These are phyloP conservation scores for Fagus sylvatica DNA, from an alignment of 306 rosid genomes.

Conservation along the genomic window DNA sequence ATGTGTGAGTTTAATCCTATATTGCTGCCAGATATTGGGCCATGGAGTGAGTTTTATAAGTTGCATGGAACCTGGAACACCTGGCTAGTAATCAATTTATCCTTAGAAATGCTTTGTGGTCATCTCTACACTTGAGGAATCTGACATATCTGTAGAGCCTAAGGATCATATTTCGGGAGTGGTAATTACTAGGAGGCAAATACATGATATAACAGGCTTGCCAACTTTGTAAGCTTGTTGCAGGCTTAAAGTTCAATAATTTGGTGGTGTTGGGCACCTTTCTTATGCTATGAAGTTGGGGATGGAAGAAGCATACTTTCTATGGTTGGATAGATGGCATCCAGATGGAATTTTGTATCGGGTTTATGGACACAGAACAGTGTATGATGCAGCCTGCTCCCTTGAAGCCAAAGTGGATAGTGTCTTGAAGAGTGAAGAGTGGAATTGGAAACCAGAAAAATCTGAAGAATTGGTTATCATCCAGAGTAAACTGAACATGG, in stretches of 20 bases:
- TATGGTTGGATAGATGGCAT: too few species aligned
- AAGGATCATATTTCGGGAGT: neutral
- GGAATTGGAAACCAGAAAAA: too few species aligned
- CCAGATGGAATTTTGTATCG: too few species aligned
- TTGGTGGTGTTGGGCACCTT: neutral
- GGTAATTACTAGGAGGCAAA: neutral
- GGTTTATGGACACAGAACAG: too few species aligned
- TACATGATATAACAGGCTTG: neutral
- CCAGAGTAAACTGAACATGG: too few species aligned
- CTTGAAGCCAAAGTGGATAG: too few species aligned
- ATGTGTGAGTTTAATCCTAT: neutral
- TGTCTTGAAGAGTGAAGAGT: too few species aligned
- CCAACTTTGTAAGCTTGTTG: neutral
- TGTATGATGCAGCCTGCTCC: too few species aligned
- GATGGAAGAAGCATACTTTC: neutral
- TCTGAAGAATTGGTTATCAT: too few species aligned
- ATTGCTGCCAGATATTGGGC: neutral
- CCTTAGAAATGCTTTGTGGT: neutral
- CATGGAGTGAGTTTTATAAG: neutral
- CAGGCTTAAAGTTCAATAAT: neutral
- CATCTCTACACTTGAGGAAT: neutral
- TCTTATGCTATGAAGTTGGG: neutral
- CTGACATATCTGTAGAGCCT: neutral
- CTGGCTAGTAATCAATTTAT: neutral
- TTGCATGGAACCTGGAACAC: neutral